Evolutionary conservation across 2,329 filamentous ascomycete genomes (phyloP).

Genomic region (Fusarium transvaalense): DNA sequence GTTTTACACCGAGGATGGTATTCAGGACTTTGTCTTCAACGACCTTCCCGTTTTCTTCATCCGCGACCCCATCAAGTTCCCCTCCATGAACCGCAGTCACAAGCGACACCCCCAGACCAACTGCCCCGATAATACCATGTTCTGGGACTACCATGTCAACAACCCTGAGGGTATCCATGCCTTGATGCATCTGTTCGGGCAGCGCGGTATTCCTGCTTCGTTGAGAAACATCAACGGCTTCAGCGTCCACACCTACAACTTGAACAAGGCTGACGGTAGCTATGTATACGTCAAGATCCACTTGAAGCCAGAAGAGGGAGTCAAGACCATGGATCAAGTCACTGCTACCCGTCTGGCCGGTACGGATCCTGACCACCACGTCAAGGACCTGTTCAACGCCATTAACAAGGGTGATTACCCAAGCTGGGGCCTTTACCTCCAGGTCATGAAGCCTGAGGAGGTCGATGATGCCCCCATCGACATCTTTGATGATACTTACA

Average conservation of each 20-base stretch:
- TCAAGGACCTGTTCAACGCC: conserved; percentile 54
- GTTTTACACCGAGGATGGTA: conserved; percentile 48
- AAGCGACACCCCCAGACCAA: conserved; percentile 60
- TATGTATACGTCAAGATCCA: conserved; percentile 65
- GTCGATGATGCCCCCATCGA: conserved; percentile 72
- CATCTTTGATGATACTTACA: conserved; percentile 77
- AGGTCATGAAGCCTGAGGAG: conserved; percentile 72
- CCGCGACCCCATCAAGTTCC: conserved; percentile 62
- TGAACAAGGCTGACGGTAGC: conserved; percentile 58
- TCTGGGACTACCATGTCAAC: conserved; percentile 49
- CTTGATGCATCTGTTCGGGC: conserved; percentile 64
- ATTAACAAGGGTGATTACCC: conserved; percentile 72
- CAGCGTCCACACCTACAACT: conserved; percentile 62
- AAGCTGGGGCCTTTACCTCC: conserved; percentile 73
- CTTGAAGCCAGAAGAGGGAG: conserved; percentile 61
- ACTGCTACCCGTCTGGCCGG: conserved; percentile 55
- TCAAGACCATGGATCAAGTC: conserved; percentile 57
- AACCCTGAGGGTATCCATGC: conserved; percentile 60
- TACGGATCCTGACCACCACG: conserved; percentile 65
- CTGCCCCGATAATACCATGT: conserved; percentile 59
- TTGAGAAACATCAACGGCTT: conserved; percentile 61
- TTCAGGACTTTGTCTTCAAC: conserved; percentile 54
- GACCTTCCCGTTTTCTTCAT: conserved; percentile 64
- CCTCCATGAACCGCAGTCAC: conserved; percentile 59
- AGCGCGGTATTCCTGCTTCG: conserved; percentile 62